Percentiles rank a stretch among this genome's conserved stretches.
Evolutionary conservation across 2,329 filamentous ascomycete genomes (phyloP).

Genomic region (Cercospora sojina): DNA sequence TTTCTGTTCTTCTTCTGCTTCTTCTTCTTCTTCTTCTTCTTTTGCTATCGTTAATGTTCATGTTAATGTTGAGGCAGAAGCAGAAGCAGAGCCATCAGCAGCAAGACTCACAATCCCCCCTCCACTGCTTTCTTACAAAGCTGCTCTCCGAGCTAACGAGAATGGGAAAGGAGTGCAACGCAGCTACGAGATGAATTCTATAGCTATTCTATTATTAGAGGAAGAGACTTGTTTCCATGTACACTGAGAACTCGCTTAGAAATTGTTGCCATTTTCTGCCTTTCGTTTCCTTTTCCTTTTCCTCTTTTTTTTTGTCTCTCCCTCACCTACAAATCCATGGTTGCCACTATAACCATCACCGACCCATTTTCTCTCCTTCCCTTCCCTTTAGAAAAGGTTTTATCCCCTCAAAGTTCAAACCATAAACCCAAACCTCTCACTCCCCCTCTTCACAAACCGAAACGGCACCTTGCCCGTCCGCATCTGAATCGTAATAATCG

Average conservation of each 20-base stretch:
- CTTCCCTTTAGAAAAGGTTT: not conserved
- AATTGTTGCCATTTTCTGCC: not conserved
- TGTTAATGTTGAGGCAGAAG: too few species aligned
- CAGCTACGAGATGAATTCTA: not conserved
- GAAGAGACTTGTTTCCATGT: too few species aligned
- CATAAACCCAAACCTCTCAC: conserved; percentile 60
- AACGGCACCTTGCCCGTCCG: conserved; percentile 63
- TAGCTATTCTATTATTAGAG: too few species aligned
- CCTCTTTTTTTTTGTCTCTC: not conserved
- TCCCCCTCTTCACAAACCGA: conserved; percentile 65
- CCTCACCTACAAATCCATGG: not conserved
- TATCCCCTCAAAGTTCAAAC: not conserved
- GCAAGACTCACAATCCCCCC: too few species aligned
- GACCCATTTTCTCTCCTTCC: not conserved
- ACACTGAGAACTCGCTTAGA: not conserved
- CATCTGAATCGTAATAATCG: conserved; percentile 72
- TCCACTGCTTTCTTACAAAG: too few species aligned
- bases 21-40: too few species aligned
- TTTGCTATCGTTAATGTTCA: too few species aligned
- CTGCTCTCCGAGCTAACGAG: not conserved
- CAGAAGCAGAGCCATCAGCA: too few species aligned
- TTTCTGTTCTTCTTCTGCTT: too few species aligned
- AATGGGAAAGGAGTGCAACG: not conserved
- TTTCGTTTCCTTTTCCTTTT: not conserved
- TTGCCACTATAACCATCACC: not conserved